phyloP scores from a whole-genome alignment of 1,284 basidiomycete species.

The Inonotus hispidus region DNA sequence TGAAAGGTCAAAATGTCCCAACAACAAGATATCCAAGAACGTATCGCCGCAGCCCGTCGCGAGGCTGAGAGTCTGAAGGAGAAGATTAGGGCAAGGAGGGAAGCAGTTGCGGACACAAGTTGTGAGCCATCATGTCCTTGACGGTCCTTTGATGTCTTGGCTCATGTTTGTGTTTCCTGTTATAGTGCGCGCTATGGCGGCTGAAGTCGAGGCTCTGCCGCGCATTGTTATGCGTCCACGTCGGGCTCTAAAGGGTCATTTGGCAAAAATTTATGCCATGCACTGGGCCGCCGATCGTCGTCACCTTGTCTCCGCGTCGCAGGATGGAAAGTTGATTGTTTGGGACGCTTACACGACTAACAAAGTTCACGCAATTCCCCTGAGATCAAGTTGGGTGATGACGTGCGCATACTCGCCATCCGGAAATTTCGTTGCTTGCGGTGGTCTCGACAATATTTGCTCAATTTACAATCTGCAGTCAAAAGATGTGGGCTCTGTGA shows the following conservation, averaged over 20 bases:
- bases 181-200: constrained; percentile 91
- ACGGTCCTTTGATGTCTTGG: constrained; percentile 2
- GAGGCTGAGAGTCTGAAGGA: constrained; percentile 97
- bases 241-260: constrained; percentile 91
- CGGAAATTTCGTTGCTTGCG: constrained; percentile 95
- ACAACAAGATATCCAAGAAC: constrained; percentile 84
- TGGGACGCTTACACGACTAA: constrained; percentile 99
- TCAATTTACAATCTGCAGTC: constrained; percentile 93
- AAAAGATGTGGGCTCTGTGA: constrained; percentile 65
- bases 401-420: constrained; percentile 98
- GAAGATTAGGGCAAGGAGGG: constrained; percentile 92
- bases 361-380: constrained; percentile 98
- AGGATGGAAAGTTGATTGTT: constrained; percentile 98
- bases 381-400: constrained; percentile 99
- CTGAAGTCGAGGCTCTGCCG: constrained; percentile 91
- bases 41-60: constrained; percentile 92
- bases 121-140: constrained; percentile 50
- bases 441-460: constrained; percentile 98
- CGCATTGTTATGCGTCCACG: constrained; percentile 95
- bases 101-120: constrained; percentile 94
- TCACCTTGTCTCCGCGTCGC: constrained; percentile 97
- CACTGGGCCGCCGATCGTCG: constrained; percentile 97
- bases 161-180: constrained; percentile 22
- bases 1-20: constrained; percentile 55
- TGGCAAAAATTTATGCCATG: constrained; percentile 99